These are phyloP conservation scores for Haemoproteus tartakovskyi DNA, from an alignment of 169 alveolate species.

Conservation along the genomic window DNA sequence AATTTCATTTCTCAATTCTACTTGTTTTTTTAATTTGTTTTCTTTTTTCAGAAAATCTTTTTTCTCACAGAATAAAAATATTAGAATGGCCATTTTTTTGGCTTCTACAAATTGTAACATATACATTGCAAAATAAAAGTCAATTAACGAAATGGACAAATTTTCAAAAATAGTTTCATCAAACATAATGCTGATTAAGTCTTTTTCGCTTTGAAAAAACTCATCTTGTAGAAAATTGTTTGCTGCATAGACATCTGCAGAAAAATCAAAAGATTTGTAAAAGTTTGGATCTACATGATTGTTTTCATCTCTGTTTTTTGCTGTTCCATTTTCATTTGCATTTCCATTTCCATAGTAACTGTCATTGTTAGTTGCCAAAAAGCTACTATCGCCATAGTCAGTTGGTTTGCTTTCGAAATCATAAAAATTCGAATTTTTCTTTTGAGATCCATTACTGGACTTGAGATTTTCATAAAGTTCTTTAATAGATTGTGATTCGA, in stretches of 20 bases:
- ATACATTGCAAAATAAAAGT: conserved; percentile 55
- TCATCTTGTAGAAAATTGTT: conserved; percentile 32
- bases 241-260: neutral
- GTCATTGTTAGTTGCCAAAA: too few relatives aligned
- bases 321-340: neutral
- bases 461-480: conserved; percentile 1
- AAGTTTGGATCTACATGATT: neutral
- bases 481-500: conserved; percentile 18
- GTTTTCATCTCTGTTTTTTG: too few relatives aligned
- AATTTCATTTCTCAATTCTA: too few relatives aligned
- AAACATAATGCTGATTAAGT: conserved; percentile 26
- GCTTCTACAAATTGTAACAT: conserved; percentile 64
- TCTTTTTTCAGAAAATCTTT: conserved; percentile 28
- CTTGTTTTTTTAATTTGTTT: too few relatives aligned
- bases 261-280: too few relatives aligned
- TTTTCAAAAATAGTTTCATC: conserved; percentile 53
- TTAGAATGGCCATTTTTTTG: conserved; percentile 38
- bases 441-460: too few relatives aligned
- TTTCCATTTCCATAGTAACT: neutral
- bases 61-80: conserved; percentile 54
- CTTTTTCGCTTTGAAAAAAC: conserved; percentile 45
- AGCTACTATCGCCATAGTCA: too few relatives aligned
- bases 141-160: conserved; percentile 43
- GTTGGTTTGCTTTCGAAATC: too few relatives aligned
- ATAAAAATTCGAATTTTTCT: neutral